These are phyloP conservation scores for Tulasnella sp. DNA, from an alignment of 768 basidiomycete species.

Conservation along the genomic window DNA sequence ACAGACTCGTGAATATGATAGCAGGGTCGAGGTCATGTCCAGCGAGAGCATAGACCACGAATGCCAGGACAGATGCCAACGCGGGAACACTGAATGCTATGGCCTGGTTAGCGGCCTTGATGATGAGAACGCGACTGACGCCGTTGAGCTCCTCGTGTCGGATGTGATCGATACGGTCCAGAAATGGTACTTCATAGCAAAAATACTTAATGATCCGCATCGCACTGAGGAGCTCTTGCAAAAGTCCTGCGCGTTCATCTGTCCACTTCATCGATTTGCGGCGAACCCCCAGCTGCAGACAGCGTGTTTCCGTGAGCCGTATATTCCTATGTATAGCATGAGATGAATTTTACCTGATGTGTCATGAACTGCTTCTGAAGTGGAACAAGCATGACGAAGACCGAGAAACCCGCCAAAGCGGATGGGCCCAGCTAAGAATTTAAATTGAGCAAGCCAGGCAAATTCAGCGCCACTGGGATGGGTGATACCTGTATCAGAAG, in stretches of 20 bases:
- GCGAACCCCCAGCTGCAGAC: conserved; percentile 49
- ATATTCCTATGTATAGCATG: not conserved
- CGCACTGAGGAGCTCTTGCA: conserved; percentile 82
- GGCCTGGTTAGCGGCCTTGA: conserved; percentile 57
- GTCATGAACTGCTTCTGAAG: conserved; percentile 68
- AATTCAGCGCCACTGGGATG: not conserved
- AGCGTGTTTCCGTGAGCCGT: conserved; percentile 40
- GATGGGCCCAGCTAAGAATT: conserved; percentile 55
- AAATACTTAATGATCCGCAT: conserved; percentile 91
- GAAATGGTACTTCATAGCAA: conserved; percentile 61
- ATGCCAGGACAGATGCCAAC: conserved; percentile 57
- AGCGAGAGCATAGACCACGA: conserved; percentile 55
- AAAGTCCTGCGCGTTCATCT: conserved; percentile 78
- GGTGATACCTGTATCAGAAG: conserved; percentile 37
- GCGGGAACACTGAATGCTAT: conserved; percentile 53
- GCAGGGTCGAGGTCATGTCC: conserved; percentile 53
- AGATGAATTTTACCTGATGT: conserved; percentile 43
- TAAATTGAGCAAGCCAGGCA: conserved; percentile 25
- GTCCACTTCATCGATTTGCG: conserved; percentile 77
- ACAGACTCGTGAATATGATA: conserved; percentile 58
- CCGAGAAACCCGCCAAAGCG: conserved; percentile 47
- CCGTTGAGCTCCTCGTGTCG: conserved; percentile 50
- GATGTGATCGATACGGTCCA: conserved; percentile 52
- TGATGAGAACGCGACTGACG: conserved; percentile 49
- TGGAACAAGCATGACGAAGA: conserved; percentile 66